phyloP scores from a whole-genome alignment of 352 stramenopile genomes.

The Globisporangium barbulae region DNA sequence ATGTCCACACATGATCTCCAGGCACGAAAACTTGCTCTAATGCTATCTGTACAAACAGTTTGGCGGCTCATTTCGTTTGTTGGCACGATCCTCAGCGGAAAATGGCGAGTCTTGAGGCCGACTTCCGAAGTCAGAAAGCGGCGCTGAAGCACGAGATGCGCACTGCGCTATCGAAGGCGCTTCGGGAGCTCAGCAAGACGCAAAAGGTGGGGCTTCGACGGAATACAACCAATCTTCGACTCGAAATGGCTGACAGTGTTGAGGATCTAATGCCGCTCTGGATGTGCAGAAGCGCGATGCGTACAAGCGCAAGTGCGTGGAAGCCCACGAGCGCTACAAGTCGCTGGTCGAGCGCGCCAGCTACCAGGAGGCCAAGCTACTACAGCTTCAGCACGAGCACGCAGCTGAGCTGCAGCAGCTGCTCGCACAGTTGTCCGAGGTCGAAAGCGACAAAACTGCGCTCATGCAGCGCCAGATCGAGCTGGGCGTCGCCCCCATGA shows the following conservation, averaged over 20 bases:
- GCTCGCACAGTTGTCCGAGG: slow-evolving; percentile 57
- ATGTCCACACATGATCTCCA: slow-evolving; percentile 39
- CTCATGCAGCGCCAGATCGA: slow-evolving; percentile 56
- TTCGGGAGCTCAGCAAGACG: slow-evolving; percentile 54
- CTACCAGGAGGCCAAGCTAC: slow-evolving; percentile 35
- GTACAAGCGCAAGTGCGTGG: slow-evolving; percentile 80
- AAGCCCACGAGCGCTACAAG: slow-evolving; percentile 77
- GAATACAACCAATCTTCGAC: too few relatives aligned
- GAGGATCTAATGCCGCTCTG: not conserved
- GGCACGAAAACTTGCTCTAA: slow-evolving; percentile 21
- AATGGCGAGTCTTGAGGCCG: slow-evolving; percentile 33
- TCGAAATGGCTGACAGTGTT: not conserved
- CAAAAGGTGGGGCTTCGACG: slow-evolving; percentile 40
- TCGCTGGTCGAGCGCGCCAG: slow-evolving; percentile 39
- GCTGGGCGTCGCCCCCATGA: slow-evolving; percentile 19
- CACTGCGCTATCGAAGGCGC: slow-evolving; percentile 46
- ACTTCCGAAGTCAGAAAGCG: slow-evolving; percentile 31
- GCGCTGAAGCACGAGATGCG: slow-evolving; percentile 57
- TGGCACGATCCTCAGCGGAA: slow-evolving; percentile 32
- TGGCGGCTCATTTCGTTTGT: not conserved
- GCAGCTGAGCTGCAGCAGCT: slow-evolving; percentile 55
- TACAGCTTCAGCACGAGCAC: slow-evolving; percentile 61
- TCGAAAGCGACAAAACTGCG: slow-evolving; percentile 65
- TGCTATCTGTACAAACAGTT: too few relatives aligned
- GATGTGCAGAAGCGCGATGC: slow-evolving; percentile 62